phyloP scores from a whole-genome alignment of 208 protist genomes.

The Porcisia deanei region DNA sequence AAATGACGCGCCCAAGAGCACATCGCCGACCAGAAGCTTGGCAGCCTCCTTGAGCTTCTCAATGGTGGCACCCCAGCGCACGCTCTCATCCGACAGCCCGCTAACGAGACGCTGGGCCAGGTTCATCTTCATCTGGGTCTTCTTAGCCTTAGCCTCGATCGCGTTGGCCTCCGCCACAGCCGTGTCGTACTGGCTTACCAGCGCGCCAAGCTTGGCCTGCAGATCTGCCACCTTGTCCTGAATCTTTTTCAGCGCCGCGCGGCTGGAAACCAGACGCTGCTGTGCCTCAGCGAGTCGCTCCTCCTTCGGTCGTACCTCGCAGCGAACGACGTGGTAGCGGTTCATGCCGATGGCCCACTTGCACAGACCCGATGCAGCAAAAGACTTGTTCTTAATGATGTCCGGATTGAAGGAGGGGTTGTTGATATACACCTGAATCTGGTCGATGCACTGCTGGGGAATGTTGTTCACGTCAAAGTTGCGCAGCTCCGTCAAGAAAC shows the following conservation, averaged over 20 bases:
- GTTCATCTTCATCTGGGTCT: slow-evolving; percentile 95
- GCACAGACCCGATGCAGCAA: slow-evolving; percentile 97
- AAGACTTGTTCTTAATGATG: slow-evolving; percentile 93
- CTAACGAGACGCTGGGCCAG: slow-evolving; percentile 94
- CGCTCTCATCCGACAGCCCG: slow-evolving; percentile 96
- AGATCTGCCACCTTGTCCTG: slow-evolving; percentile 95
- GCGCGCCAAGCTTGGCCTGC: slow-evolving; percentile 92
- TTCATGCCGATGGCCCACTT: slow-evolving; percentile 97
- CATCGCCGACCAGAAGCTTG: slow-evolving; percentile 96
- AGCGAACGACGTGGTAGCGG: slow-evolving; percentile 95
- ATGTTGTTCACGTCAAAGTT: slow-evolving; percentile 97
- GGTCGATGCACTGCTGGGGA: slow-evolving; percentile 94
- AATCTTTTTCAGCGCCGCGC: slow-evolving; percentile 92
- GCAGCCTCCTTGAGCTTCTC: slow-evolving; percentile 88
- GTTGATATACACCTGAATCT: slow-evolving; percentile 93
- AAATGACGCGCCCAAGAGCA: slow-evolving; percentile 96
- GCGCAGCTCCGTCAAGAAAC: slow-evolving; percentile 94
- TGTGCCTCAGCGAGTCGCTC: slow-evolving; percentile 92
- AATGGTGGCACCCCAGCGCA: slow-evolving; percentile 96
- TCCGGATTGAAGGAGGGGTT: slow-evolving; percentile 93
- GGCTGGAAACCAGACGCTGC: slow-evolving; percentile 86
- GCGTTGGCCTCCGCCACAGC: slow-evolving; percentile 93
- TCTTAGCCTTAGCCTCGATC: slow-evolving; percentile 93
- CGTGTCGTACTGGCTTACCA: slow-evolving; percentile 94
- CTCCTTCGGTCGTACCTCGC: slow-evolving; percentile 97